Percentiles rank a stretch among this genome's conserved stretches.
Evolutionary conservation across 371 early-diverging fungal genomes (phyloP).

Genomic region (Syncephalastrum contaminatum): DNA sequence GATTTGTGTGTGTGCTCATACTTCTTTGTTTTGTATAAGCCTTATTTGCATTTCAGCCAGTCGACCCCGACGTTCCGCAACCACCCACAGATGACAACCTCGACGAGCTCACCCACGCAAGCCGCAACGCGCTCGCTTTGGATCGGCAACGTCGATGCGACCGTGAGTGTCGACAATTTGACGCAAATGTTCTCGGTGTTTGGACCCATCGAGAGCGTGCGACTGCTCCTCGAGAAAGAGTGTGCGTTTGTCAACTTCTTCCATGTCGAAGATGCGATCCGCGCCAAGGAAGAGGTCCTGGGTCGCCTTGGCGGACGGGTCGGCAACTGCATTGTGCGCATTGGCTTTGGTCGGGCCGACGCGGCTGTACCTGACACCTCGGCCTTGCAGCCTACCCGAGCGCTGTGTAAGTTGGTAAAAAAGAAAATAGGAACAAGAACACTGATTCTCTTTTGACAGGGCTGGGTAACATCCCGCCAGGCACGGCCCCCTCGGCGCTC

Average conservation of each 20-base stretch:
- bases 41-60: slow-evolving; percentile 33
- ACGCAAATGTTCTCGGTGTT: slow-evolving; percentile 83
- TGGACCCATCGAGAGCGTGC: slow-evolving; percentile 91
- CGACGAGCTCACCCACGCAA: slow-evolving; percentile 35
- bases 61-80: slow-evolving; percentile 36
- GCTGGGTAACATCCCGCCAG: slow-evolving; percentile 93
- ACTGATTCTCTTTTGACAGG: slow-evolving; percentile 41
- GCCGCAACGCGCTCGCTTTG: slow-evolving; percentile 85
- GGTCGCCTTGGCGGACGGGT: slow-evolving; percentile 72
- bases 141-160: slow-evolving; percentile 91
- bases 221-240: slow-evolving; percentile 92
- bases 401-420: slow-evolving; percentile 37
- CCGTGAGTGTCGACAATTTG: slow-evolving; percentile 78
- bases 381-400: slow-evolving; percentile 45
- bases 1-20: background rate
- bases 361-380: slow-evolving; percentile 43
- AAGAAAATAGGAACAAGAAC: background rate
- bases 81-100: slow-evolving; percentile 15
- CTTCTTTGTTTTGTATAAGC: slow-evolving; percentile 9
- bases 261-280: slow-evolving; percentile 83
- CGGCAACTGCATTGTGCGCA: slow-evolving; percentile 75
- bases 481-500: slow-evolving; percentile 74
- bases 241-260: slow-evolving; percentile 95
- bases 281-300: slow-evolving; percentile 87
- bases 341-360: slow-evolving; percentile 94